Base-by-base conservation (phyloP, 495 filamentous ascomycete species). In the Aspergillus sclerotiicarbonarius region DNA sequence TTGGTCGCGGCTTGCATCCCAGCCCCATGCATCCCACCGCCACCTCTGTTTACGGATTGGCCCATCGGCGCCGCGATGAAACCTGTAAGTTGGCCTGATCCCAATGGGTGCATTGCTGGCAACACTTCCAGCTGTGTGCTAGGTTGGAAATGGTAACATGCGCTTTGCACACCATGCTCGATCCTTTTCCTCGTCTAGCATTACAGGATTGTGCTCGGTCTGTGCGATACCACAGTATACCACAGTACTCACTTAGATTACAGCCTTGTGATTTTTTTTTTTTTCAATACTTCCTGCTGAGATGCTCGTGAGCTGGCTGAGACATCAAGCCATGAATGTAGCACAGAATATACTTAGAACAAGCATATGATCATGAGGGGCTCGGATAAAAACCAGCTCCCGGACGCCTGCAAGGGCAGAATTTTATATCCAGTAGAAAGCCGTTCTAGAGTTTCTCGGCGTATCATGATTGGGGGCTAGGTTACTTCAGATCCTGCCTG, bases 311-410 rank as follows among this genome's bases (percentile, higher is more conserved):
- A 25, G 25, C 25, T 25, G 25, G 25, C 25, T 25, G 25, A 25
- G 25, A 54, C 37, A 44, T 53, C 18, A 13, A 44, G 9, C 35
- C 29, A n/a, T 13, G 18, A 16, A n/a, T 18, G 18, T 32, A 51
- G 48, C 30, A 44, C 10, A 54, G 15, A n/a, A n/a, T 35, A 48
- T 55, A 55, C 44, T 47, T 48, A n/a, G 29, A 48, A 25, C 43
- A 48, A 48, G 12, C 53, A 33, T 18, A 20, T 31, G 37, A n/a
- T n/a, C 13, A 29, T 50, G 20, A 15, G n/a, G 37, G 10, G 37
- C 19, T 48, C 47, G 8, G 47, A 29, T 31, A 10, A 50, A 15
- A 16, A 15, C 29, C 31, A 15, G n/a, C 15, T 41, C 37, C n/a
- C 5, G 37, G 37, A 41, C n/a, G 37, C 13, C 37, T 41, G 13